Conservation (phyloP, 176 grass and related monocot genomes). For the Dactylis glomerata region DNA sequence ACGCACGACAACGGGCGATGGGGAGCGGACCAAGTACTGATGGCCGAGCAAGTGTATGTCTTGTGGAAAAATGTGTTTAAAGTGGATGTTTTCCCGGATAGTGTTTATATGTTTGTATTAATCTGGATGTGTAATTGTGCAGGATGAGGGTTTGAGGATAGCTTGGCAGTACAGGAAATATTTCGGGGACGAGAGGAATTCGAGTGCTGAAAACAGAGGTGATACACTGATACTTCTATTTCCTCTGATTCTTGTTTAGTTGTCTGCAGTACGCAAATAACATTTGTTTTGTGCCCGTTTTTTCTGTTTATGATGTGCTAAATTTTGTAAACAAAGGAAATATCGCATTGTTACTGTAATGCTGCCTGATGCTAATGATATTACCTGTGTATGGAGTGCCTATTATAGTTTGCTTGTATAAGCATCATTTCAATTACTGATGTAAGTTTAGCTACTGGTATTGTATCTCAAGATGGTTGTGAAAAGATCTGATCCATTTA, state of each 20-base stretch:
- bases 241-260: background rate
- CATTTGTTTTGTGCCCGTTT: background rate
- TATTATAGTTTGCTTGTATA: background rate
- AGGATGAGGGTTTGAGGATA: slow-evolving; percentile 87
- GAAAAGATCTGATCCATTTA: background rate
- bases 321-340: background rate
- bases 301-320: background rate
- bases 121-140: slow-evolving; percentile 22
- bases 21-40: background rate
- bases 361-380: background rate
- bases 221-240: background rate
- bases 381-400: background rate
- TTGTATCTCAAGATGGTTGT: background rate
- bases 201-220: slow-evolving; percentile 50
- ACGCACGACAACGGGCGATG: slow-evolving; percentile 24
- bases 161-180: slow-evolving; percentile 99
- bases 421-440: background rate
- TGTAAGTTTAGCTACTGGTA: background rate
- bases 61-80: background rate
- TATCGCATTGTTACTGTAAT: background rate
- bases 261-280: background rate
- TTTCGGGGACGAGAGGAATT: slow-evolving; percentile 62
- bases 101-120: background rate
- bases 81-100: background rate
- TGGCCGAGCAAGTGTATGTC: slow-evolving; percentile 43